Evolutionary conservation across 768 basidiomycete species (phyloP).

Genomic region (Macrolepiota dolichaula): DNA sequence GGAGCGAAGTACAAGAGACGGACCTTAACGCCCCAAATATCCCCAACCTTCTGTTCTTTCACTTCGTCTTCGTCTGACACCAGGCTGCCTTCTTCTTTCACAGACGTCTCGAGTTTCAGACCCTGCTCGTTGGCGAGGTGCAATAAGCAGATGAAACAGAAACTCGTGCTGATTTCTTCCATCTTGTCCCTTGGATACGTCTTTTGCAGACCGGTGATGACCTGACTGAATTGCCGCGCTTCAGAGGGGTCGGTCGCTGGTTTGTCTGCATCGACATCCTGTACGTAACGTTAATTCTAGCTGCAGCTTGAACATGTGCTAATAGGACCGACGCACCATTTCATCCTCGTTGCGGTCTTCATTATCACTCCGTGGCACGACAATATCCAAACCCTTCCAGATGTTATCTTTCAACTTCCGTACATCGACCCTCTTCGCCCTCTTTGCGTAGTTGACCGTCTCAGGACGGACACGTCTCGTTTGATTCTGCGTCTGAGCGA

Average conservation of each 20-base stretch:
- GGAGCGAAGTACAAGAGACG: slow-evolving; percentile 12
- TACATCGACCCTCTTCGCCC: slow-evolving; percentile 95
- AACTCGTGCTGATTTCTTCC: slow-evolving; percentile 97
- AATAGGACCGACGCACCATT: slow-evolving; percentile 44
- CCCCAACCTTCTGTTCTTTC: slow-evolving; percentile 48
- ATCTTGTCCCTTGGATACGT: slow-evolving; percentile 92
- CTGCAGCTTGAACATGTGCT: not conserved
- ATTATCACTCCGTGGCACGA: slow-evolving; percentile 38
- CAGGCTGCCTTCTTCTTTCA: slow-evolving; percentile 31
- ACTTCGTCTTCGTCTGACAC: slow-evolving; percentile 29
- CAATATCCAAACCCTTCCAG: slow-evolving; percentile 89
- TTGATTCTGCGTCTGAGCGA: slow-evolving; percentile 75
- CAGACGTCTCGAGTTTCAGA: slow-evolving; percentile 65
- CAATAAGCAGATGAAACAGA: slow-evolving; percentile 97
- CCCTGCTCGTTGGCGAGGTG: slow-evolving; percentile 98
- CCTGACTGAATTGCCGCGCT: slow-evolving; percentile 68
- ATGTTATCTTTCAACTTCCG: slow-evolving; percentile 97
- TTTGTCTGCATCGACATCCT: slow-evolving; percentile 19
- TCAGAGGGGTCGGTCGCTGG: slow-evolving; percentile 60
- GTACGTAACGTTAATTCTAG: slow-evolving; percentile 37
- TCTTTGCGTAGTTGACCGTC: slow-evolving; percentile 89
- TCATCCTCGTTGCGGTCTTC: slow-evolving; percentile 37
- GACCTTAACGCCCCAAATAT: slow-evolving; percentile 79
- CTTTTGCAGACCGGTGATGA: slow-evolving; percentile 76
- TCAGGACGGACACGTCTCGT: slow-evolving; percentile 82